A percentile compares a stretch with the other conserved stretches of the same genome.
Conservation (phyloP, 2,329 filamentous ascomycete genomes). For the Curvularia lunata region DNA sequence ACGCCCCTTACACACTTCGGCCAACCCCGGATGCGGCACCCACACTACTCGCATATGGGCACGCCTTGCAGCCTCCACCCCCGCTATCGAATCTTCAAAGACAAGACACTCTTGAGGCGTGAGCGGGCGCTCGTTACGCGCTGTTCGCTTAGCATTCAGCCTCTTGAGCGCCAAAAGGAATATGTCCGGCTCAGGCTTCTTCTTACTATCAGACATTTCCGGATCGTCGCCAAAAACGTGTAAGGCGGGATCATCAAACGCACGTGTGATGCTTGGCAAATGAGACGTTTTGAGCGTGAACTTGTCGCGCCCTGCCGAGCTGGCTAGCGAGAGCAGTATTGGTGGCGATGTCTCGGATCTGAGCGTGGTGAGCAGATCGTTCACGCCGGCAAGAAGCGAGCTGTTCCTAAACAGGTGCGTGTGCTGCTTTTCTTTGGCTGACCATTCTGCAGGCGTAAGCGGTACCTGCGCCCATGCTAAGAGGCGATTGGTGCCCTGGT, state of each 20-base stretch:
- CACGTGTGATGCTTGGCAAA: not conserved
- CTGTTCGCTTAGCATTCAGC: not conserved
- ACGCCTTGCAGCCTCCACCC: conserved; percentile 6
- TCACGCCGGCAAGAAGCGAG: conserved; percentile 2
- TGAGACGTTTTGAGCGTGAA: conserved; percentile 10
- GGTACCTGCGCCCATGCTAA: conserved; percentile 30
- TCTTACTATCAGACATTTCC: conserved; percentile 13
- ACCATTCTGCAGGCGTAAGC: conserved; percentile 26
- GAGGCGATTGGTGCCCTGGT: conserved; percentile 27
- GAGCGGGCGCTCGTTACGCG: not conserved
- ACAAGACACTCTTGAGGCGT: conserved; percentile 7
- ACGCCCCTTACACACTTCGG: conserved; percentile 8
- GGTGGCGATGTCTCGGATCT: conserved; percentile 3
- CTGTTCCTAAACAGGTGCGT: conserved; percentile 22
- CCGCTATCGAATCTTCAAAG: conserved; percentile 15
- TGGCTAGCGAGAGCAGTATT: conserved; percentile 9
- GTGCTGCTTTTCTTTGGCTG: conserved; percentile 16
- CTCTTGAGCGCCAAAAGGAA: conserved; percentile 9
- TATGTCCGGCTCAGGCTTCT: conserved; percentile 15
- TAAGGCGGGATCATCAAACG: conserved; percentile 5
- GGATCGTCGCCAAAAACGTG: conserved; percentile 12
- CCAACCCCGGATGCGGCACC: conserved; percentile 13
- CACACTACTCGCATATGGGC: conserved; percentile 8
- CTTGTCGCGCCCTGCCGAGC: conserved; percentile 8
- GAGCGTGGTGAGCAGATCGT: conserved; percentile 1